Evolutionary conservation across 2,329 filamentous ascomycete genomes (phyloP).

Genomic region (Mollisia scopiformis): DNA sequence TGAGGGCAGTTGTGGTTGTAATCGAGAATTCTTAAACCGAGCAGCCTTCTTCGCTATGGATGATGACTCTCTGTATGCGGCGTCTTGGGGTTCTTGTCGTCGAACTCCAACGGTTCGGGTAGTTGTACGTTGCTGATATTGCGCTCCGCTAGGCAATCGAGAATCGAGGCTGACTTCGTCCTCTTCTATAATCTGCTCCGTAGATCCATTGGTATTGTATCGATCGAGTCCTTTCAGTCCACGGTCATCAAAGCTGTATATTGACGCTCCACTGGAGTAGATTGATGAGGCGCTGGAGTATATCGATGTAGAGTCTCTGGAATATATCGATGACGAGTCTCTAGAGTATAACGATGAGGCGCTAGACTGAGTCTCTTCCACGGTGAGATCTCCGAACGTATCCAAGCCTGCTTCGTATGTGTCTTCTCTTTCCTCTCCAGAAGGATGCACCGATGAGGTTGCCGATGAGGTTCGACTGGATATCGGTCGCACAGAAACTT

Average conservation of each 20-base stretch:
- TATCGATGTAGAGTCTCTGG: slow-evolving; percentile 7
- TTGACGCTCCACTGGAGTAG: slow-evolving; percentile 7
- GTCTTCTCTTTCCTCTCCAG: slow-evolving; percentile 8
- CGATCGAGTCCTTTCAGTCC: too few relatives aligned
- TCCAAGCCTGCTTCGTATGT: slow-evolving; percentile 1
- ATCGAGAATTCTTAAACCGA: slow-evolving; percentile 7
- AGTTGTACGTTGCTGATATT: background rate
- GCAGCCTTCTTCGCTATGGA: slow-evolving; percentile 5
- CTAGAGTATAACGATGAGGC: slow-evolving; percentile 8
- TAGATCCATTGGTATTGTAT: too few relatives aligned
- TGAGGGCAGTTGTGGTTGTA: background rate
- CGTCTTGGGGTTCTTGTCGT: background rate
- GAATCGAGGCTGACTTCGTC: background rate
- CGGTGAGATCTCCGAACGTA: slow-evolving; percentile 5
- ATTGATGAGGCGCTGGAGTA: slow-evolving; percentile 10
- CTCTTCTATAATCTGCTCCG: background rate
- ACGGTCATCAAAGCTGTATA: slow-evolving; percentile 11
- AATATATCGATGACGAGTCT: slow-evolving; percentile 10
- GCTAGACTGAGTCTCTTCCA: slow-evolving; percentile 7
- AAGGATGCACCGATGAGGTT: background rate
- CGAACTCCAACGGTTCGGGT: background rate
- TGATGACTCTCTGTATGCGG: slow-evolving; percentile 3
- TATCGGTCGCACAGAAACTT: background rate
- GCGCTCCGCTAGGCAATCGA: background rate
- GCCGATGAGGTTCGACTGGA: background rate